phyloP scores from a whole-genome alignment of 148 eudicot genomes.

The Chenopodium album region DNA sequence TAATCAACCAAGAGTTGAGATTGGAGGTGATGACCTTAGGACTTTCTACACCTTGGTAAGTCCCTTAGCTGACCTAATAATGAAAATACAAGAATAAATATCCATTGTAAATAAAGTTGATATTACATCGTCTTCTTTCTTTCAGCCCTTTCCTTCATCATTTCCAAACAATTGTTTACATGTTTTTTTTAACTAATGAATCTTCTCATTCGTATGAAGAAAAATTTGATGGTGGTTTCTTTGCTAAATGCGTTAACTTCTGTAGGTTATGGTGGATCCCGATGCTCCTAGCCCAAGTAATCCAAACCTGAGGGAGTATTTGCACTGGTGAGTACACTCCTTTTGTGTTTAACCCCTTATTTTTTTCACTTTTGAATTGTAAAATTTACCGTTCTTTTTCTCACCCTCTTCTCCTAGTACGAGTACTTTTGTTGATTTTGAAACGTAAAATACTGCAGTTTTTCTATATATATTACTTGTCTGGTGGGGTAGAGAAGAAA shows the following conservation, averaged over 20 bases:
- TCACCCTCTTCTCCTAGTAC: too few relatives aligned
- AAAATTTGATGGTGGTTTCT: not conserved
- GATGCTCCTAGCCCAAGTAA: constrained; percentile 97
- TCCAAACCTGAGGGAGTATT: constrained; percentile 68
- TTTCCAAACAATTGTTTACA: not conserved
- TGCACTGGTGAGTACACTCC: constrained; percentile 60
- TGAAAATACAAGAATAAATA: too few relatives aligned
- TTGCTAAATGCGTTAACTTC: not conserved
- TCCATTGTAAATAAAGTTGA: too few relatives aligned
- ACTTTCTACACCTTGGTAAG: constrained; percentile 76
- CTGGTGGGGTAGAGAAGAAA: too few relatives aligned
- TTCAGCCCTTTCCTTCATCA: not conserved
- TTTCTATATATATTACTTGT: too few relatives aligned
- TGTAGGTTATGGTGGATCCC: constrained; percentile 86
- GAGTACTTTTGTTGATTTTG: too few relatives aligned
- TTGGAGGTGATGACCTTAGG: constrained; percentile 76
- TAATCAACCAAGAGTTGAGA: constrained; percentile 67
- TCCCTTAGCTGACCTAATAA: not conserved
- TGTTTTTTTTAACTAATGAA: not conserved
- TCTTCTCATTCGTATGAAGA: too few relatives aligned
- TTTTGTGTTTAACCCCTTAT: not conserved
- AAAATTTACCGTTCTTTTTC: too few relatives aligned
- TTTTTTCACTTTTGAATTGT: too few relatives aligned
- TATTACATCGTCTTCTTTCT: not conserved
- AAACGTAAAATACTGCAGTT: too few relatives aligned